Conservation (phyloP, 495 filamentous ascomycete species). For the Trichoderma reesei region DNA sequence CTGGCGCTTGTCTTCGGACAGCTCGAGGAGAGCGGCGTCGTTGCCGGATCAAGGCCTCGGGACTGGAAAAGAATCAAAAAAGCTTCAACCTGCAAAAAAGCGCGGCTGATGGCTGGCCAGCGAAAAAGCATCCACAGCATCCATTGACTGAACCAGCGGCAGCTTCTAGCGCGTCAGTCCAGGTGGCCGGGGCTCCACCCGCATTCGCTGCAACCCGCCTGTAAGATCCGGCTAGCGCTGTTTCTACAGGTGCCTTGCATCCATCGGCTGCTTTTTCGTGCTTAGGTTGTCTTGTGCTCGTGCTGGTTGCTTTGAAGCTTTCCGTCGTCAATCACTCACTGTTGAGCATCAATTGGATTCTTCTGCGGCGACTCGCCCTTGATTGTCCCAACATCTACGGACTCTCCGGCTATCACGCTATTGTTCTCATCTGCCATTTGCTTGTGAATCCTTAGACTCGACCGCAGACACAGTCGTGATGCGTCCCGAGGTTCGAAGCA, state of each 20-base stretch:
- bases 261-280: neutral
- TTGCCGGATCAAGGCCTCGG: neutral
- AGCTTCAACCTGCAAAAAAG: slow-evolving; percentile 8
- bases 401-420: slow-evolving; percentile 10
- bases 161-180: slow-evolving; percentile 2
- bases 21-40: neutral
- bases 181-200: neutral
- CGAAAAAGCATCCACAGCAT: too few relatives aligned
- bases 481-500: slow-evolving; percentile 30
- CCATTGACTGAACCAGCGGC: too few relatives aligned
- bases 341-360: neutral
- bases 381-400: neutral
- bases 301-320: neutral
- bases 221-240: neutral
- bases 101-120: neutral
- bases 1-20: neutral
- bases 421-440: too few relatives aligned
- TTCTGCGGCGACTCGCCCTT: neutral
- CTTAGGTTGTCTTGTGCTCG: neutral
- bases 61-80: neutral
- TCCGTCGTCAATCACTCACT: neutral
- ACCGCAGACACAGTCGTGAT: slow-evolving; percentile 9
- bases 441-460: too few relatives aligned
- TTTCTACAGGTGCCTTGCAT: slow-evolving; percentile 3
- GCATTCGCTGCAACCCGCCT: neutral